Conservation (phyloP, 768 basidiomycete genomes). For the Tephrocybe sp. region DNA sequence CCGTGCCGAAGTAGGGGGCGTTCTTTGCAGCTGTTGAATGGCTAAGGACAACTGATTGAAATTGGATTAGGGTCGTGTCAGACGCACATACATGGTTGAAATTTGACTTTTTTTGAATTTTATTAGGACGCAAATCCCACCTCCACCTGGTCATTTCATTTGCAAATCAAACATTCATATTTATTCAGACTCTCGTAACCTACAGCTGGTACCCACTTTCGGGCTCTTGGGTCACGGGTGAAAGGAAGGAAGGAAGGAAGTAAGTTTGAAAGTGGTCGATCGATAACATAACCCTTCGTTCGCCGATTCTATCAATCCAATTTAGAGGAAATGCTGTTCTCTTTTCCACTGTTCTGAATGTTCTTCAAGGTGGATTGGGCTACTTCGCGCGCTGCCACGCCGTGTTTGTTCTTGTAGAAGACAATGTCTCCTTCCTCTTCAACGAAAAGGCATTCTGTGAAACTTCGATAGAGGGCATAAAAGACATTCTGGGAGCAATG, state of each 20-base stretch:
- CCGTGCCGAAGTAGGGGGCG: slow-evolving; percentile 17
- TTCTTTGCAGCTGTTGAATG: slow-evolving; percentile 19
- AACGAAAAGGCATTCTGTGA: slow-evolving; percentile 54
- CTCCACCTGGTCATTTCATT: no score
- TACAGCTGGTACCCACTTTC: no score
- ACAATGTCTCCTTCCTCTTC: slow-evolving; percentile 56
- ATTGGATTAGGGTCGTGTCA: no score
- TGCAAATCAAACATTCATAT: no score
- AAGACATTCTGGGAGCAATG: slow-evolving; percentile 30
- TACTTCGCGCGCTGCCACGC: slow-evolving; percentile 35
- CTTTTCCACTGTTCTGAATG: slow-evolving; percentile 18
- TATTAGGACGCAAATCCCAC: no score
- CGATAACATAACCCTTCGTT: no score
- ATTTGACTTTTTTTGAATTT: no score
- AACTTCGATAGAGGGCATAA: slow-evolving; percentile 54
- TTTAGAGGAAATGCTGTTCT: slow-evolving; percentile 10
- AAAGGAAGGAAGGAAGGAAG: no score
- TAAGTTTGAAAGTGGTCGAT: no score
- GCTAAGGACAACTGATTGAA: slow-evolving; percentile 13
- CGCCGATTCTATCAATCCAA: slow-evolving; percentile 15
- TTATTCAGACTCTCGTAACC: no score
- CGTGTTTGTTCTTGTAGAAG: slow-evolving; percentile 54
- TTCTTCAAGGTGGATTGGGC: slow-evolving; percentile 17
- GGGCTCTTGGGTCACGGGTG: no score
- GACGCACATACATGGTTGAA: no score